Conservation (phyloP, 768 basidiomycete species). For the Auricularia auricula-judae region DNA sequence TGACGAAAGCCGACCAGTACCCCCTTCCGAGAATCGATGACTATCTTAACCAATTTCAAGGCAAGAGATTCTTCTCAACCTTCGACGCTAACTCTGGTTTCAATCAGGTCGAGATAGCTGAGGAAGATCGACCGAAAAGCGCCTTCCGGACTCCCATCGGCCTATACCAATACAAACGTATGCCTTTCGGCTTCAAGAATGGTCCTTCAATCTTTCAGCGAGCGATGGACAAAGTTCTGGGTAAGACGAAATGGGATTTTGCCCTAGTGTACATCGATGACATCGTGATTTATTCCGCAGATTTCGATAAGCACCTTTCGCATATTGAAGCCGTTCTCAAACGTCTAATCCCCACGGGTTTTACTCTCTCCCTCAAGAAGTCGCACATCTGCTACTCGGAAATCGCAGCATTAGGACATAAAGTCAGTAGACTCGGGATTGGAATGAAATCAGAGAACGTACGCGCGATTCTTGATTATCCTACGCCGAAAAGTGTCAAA, state of each 20-base stretch:
- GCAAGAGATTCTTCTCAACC: slow-evolving; percentile 21
- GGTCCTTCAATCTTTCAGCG: not conserved
- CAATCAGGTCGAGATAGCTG: slow-evolving; percentile 5
- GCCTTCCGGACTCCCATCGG: slow-evolving; percentile 30
- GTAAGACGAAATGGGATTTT: not conserved
- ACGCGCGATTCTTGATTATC: slow-evolving; percentile 20
- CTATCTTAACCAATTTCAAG: slow-evolving; percentile 20
- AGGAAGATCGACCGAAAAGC: slow-evolving; percentile 21
- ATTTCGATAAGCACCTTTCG: not conserved
- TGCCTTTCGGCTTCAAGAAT: slow-evolving; percentile 29
- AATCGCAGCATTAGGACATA: not conserved
- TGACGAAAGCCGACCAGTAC: slow-evolving; percentile 17
- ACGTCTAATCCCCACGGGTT: not conserved
- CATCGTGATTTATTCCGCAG: not conserved
- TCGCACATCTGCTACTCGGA: not conserved
- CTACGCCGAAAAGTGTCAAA: slow-evolving; percentile 9
- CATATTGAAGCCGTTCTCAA: not conserved
- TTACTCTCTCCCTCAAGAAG: not conserved
- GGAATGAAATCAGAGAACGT: slow-evolving; percentile 25
- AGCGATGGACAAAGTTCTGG: not conserved
- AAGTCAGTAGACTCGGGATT: slow-evolving; percentile 5
- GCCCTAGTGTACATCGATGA: not conserved
- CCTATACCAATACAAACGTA: slow-evolving; percentile 28
- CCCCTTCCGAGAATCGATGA: slow-evolving; percentile 18
- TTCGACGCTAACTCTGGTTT: slow-evolving; percentile 30